A percentile compares a stretch with the other conserved stretches of the same genome.
These are phyloP conservation scores for Plenodomus biglobosus DNA, from an alignment of 2,329 filamentous ascomycete species.

Conservation along the genomic window DNA sequence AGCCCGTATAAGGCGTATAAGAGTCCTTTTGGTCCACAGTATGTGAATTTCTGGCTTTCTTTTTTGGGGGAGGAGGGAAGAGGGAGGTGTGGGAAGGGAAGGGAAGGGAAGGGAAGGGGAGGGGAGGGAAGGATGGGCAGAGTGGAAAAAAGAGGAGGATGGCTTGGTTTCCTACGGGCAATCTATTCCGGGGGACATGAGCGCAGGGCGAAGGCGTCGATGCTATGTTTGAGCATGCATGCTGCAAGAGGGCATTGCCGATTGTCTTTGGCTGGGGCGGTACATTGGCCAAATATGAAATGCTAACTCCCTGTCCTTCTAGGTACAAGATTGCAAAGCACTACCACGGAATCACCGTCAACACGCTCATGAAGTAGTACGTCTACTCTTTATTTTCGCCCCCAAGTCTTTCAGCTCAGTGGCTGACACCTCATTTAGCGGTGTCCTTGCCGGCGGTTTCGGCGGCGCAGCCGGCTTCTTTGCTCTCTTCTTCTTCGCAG, in stretches of 20 bases:
- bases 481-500: constrained; percentile 66
- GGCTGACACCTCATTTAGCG: constrained; percentile 25
- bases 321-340: constrained; percentile 55
- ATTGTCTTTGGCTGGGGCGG: no score
- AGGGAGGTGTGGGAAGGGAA: neutral
- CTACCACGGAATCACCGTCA: constrained; percentile 54
- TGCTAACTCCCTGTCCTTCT: constrained; percentile 26
- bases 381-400: constrained; percentile 24
- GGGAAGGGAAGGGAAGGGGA: neutral
- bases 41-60: constrained; percentile 33
- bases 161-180: no score
- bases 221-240: no score
- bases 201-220: no score
- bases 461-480: constrained; percentile 60
- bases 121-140: neutral
- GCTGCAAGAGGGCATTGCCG: no score
- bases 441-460: constrained; percentile 55
- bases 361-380: constrained; percentile 50
- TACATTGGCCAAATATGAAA: no score
- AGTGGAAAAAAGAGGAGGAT: neutral
- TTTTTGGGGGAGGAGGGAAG: neutral
- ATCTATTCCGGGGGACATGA: no score
- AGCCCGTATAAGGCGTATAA: constrained; percentile 54
- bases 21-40: constrained; percentile 62
- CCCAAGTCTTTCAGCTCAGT: neutral